Evolutionary conservation across 768 basidiomycete species (phyloP).

Genomic region (Rhizopogon vinicolor): DNA sequence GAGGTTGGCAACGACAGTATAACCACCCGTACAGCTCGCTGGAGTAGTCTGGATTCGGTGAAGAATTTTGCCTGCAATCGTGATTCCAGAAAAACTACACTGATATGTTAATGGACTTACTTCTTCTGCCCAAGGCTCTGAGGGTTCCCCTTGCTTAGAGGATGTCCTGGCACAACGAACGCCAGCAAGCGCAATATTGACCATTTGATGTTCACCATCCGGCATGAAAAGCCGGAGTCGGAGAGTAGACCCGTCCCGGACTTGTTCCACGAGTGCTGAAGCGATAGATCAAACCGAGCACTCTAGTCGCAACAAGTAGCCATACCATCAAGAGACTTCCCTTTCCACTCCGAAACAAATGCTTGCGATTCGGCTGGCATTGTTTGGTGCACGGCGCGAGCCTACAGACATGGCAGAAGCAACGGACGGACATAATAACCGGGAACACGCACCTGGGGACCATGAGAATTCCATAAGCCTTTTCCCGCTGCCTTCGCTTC

Average conservation of each 20-base stretch:
- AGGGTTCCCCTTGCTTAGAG: constrained; percentile 67
- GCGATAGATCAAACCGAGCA: neutral
- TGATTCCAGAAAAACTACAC: constrained; percentile 1
- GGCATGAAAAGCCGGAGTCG: constrained; percentile 87
- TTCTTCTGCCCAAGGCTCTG: constrained; percentile 89
- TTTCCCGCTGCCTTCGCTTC: constrained; percentile 72
- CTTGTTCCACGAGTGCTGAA: constrained; percentile 88
- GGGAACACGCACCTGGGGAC: constrained; percentile 49
- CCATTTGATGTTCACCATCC: constrained; percentile 84
- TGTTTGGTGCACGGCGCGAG: constrained; percentile 69
- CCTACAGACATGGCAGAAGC: constrained; percentile 33
- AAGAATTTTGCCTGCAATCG: constrained; percentile 80
- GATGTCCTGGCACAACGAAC: constrained; percentile 71
- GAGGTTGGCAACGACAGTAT: constrained; percentile 79
- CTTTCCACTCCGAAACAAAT: constrained; percentile 90
- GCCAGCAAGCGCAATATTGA: constrained; percentile 82
- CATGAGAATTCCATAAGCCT: constrained; percentile 85
- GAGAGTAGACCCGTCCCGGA: constrained; percentile 88
- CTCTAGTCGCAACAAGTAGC: constrained; percentile 1
- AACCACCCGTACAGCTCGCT: constrained; percentile 70
- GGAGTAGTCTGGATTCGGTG: constrained; percentile 83
- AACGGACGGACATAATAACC: neutral
- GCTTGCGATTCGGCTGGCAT: constrained; percentile 90
- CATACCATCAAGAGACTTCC: constrained; percentile 81
- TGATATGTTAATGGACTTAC: constrained; percentile 35